Evolutionary conservation across 257 asterid genomes (phyloP).

Genomic region (Scutellaria barbata): DNA sequence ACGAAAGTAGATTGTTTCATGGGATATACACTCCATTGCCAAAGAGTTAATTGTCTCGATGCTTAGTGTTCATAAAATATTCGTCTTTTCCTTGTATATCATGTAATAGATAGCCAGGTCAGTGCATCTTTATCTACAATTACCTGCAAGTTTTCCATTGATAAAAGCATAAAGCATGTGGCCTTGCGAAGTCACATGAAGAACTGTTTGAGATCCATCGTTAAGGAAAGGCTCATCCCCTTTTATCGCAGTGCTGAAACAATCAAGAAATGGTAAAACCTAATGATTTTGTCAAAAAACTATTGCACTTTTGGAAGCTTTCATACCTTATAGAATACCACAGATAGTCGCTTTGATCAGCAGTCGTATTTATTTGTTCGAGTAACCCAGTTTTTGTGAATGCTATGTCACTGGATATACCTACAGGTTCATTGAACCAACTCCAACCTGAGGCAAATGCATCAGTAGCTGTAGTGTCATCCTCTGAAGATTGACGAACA

Average conservation of each 20-base stretch:
- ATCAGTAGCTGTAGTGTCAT: conserved; percentile 43
- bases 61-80: too few species aligned
- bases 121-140: conserved; percentile 16
- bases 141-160: conserved; percentile 83
- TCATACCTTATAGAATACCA: conserved; percentile 86
- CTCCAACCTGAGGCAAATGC: conserved; percentile 65
- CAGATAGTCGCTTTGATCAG: conserved; percentile 78
- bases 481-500: conserved; percentile 52
- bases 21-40: too few species aligned
- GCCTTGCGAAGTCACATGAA: conserved; percentile 78
- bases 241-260: conserved; percentile 56
- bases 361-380: conserved; percentile 89
- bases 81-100: too few species aligned
- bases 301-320: background rate
- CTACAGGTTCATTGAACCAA: conserved; percentile 82
- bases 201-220: conserved; percentile 66
- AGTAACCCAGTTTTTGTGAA: conserved; percentile 57
- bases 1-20: too few species aligned
- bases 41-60: too few species aligned
- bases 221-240: conserved; percentile 60
- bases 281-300: background rate
- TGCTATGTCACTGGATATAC: conserved; percentile 70
- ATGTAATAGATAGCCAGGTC: too few species aligned
- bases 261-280: conserved; percentile 21
- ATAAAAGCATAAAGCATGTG: conserved; percentile 69